Conservation (phyloP, 495 filamentous ascomycete species). For the Penicillium turbatum region DNA sequence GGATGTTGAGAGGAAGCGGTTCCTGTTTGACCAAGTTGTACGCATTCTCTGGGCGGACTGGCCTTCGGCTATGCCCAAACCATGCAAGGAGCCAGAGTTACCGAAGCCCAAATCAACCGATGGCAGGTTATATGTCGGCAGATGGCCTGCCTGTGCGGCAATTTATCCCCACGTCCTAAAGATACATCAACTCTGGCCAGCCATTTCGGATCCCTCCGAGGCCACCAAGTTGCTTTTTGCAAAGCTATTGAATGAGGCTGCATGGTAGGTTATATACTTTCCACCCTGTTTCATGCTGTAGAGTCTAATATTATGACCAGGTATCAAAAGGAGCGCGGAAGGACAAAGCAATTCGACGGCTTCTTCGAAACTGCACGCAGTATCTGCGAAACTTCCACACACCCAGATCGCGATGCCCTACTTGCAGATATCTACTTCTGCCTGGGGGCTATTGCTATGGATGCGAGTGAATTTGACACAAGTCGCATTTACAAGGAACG, state of each 20-base stretch:
- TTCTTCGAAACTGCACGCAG: slow-evolving; percentile 16
- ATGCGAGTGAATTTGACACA: slow-evolving; percentile 6
- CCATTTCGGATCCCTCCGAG: slow-evolving; percentile 5
- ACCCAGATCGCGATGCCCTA: slow-evolving; percentile 18
- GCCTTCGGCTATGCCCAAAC: slow-evolving; percentile 20
- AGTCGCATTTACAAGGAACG: slow-evolving; percentile 14
- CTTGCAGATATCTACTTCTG: slow-evolving; percentile 17
- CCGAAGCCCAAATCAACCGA: slow-evolving; percentile 17
- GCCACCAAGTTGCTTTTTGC: slow-evolving; percentile 14
- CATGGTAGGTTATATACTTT: slow-evolving; percentile 11
- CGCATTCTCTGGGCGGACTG: slow-evolving; percentile 17
- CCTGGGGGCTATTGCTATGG: slow-evolving; percentile 14
- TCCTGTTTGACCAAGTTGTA: slow-evolving; percentile 17
- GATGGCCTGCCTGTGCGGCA: slow-evolving; percentile 25
- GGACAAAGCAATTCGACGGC: slow-evolving; percentile 14
- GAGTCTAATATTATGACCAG: background rate
- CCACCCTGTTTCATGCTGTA: background rate
- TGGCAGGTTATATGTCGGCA: slow-evolving; percentile 11
- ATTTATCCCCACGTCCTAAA: slow-evolving; percentile 23
- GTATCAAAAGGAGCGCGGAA: slow-evolving; percentile 18
- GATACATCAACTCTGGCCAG: slow-evolving; percentile 18
- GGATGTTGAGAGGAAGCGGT: slow-evolving; percentile 7
- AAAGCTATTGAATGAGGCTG: slow-evolving; percentile 21
- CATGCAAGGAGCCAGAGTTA: slow-evolving; percentile 20
- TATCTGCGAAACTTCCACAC: slow-evolving; percentile 4